A percentile compares a stretch with the other conserved stretches of the same genome.
Evolutionary conservation across 2,329 filamentous ascomycete species (phyloP).

Genomic region (Triangularia verruculosa): DNA sequence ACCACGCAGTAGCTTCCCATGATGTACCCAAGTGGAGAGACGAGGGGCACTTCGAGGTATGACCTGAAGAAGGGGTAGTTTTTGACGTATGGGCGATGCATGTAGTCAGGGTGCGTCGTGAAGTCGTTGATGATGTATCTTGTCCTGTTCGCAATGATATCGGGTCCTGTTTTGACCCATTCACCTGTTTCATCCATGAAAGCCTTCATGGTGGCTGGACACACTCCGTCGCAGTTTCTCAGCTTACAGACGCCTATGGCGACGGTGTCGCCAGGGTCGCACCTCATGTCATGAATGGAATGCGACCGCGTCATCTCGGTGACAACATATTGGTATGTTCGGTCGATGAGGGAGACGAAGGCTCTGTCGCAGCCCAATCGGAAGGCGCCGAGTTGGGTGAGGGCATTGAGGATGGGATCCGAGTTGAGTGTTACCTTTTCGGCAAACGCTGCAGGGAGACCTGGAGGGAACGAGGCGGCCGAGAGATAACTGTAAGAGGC

Average conservation of each 20-base stretch:
- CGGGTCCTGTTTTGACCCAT: slow-evolving; percentile 23
- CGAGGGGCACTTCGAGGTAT: slow-evolving; percentile 35
- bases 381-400: slow-evolving; percentile 41
- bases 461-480: slow-evolving; percentile 24
- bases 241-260: slow-evolving; percentile 29
- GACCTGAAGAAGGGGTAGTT: slow-evolving; percentile 33
- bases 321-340: slow-evolving; percentile 39
- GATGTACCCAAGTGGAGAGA: slow-evolving; percentile 31
- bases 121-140: slow-evolving; percentile 35
- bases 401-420: slow-evolving; percentile 37
- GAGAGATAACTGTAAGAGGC: slow-evolving; percentile 23
- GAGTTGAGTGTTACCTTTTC: slow-evolving; percentile 14
- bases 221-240: slow-evolving; percentile 32
- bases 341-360: slow-evolving; percentile 44
- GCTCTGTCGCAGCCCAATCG: slow-evolving; percentile 38
- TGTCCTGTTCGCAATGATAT: slow-evolving; percentile 31
- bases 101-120: slow-evolving; percentile 29
- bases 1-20: slow-evolving; percentile 35
- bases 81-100: slow-evolving; percentile 30
- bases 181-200: slow-evolving; percentile 31
- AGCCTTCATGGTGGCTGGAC: slow-evolving; percentile 31
- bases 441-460: slow-evolving; percentile 5
- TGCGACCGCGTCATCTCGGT: slow-evolving; percentile 41
- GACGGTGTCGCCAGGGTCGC: slow-evolving; percentile 21
- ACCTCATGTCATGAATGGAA: slow-evolving; percentile 27